Base-by-base conservation (phyloP, 208 protist species). In the Crithidia sp. region DNA sequence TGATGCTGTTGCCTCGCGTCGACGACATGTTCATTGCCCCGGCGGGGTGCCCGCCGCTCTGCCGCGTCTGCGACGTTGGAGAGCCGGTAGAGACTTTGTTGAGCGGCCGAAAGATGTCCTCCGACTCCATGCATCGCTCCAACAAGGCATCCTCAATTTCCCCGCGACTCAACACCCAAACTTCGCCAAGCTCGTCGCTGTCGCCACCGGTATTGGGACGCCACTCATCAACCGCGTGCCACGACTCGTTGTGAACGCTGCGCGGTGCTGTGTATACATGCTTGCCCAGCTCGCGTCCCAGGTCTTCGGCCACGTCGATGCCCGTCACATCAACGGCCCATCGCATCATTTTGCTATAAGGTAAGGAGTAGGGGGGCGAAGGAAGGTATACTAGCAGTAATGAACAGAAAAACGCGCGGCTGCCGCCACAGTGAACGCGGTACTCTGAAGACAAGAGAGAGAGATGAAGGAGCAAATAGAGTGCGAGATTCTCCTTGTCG, bases 311-410 rank as follows among this genome's bases (percentile, higher is more conserved):
- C 14, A 90, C 72, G 69, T 95, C 88, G 74, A 95, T 90, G 55
- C 90, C 90, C 17, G 83, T 80, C 56, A 93, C 79, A 67, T 95
- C 88, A 12, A 95, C 88, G 28, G 90, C 75, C 88, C 87, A 95
- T 71, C 88, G 87, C 76, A 91, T 90, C 90, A 95, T 95, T 56
- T 59, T 73, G 1, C 65, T 10, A 12, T 8, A 52, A 16, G 28
- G 12, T 53, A 68, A 60, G 13, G 62, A 12, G 8, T 10, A 6
- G 58, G 17, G 19, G 14, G 13, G 16, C 14, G 43, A 69, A 9
- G 45, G 19, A 17, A 17, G 43, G 61, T 28, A 17, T 40, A 16
- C 16, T 43, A 12, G 28, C 52, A 37, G n/a, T 43, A 50, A 19
- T 9, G 17, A 56, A 28, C 52, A 50, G n/a, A 47, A 28, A 28